phyloP scores from a whole-genome alignment of 441 rosid genomes.

The Metrosideros polymorpha region DNA sequence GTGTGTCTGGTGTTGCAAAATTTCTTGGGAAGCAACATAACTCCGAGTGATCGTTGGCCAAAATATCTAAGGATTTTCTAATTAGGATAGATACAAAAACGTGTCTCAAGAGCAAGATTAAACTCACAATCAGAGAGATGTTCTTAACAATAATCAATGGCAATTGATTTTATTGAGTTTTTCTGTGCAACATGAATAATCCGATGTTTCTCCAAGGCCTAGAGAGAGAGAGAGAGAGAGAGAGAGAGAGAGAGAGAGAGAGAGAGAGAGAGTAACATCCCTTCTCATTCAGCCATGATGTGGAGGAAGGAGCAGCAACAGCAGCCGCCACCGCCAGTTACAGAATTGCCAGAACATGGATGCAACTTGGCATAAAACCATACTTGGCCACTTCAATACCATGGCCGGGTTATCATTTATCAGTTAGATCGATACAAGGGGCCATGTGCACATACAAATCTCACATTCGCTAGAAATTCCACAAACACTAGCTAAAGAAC shows the following conservation, averaged over 20 bases:
- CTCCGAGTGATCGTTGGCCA: background rate
- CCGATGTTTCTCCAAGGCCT: background rate
- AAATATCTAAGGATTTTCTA: background rate
- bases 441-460: background rate
- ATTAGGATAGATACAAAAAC: background rate
- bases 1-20: background rate
- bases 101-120: background rate
- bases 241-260: too few species aligned
- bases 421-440: background rate
- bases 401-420: background rate
- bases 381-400: background rate
- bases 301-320: background rate
- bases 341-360: background rate
- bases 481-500: background rate
- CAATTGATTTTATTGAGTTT: background rate
- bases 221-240: background rate
- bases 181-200: background rate
- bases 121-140: background rate
- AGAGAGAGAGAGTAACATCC: background rate
- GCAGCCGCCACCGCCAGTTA: background rate
- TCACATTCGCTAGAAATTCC: background rate
- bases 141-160: background rate
- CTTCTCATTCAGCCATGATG: background rate
- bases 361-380: background rate
- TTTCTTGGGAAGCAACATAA: background rate